Evolutionary conservation across 1,284 basidiomycete species (phyloP), one percentile per base, ranked within the genome.

Genomic region (Ganoderma boninense): DNA sequence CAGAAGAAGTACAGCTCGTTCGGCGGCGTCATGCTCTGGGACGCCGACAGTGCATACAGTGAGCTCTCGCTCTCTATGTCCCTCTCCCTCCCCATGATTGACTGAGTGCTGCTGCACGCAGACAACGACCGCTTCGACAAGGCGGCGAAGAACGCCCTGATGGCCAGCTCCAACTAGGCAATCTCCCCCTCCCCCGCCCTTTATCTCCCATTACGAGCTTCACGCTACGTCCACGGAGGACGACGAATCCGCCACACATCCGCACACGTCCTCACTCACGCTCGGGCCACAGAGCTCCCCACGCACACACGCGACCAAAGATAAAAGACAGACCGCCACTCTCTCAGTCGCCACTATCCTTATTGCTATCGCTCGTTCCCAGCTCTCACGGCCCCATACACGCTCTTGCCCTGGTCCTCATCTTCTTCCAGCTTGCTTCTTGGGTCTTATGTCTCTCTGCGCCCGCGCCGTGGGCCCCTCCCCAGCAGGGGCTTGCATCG

Each of bases 11-110:
- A 84, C 72, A 84, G 86, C 14, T 89, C 87, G 38, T 90, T 92
- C 74, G 90, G 90, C 10, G 90, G 90, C n/a, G 83, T 89, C 23
- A 91, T 91, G 90, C 80, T 90, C 62, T 81, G 79, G 79, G 79
- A 81, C 57, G 78, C 75, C 23, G 79, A 78, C 56, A 73, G 76
- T 26, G 79, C 80, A 0, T 72, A 75, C 67, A 71, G 78, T 79
- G 64, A 64, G 79, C 76, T 8, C 42, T 40, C 7, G 35, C 20
- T 11, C 43, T n/a, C n/a, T n/a, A n/a, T n/a, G 2, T 2, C 29
- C 38, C n/a, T 20, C 18, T 1, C 23, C 29, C 7, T 35, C 3
- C 35, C 35, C 7, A 35, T 3, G 38, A 46, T 16, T 13, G 16
- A 29, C 60, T 59, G 23, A 38, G 42, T 32, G 64, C 11, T n/a